Conservation (phyloP, 2,329 filamentous ascomycete genomes). For the Colletotrichum incanum region DNA sequence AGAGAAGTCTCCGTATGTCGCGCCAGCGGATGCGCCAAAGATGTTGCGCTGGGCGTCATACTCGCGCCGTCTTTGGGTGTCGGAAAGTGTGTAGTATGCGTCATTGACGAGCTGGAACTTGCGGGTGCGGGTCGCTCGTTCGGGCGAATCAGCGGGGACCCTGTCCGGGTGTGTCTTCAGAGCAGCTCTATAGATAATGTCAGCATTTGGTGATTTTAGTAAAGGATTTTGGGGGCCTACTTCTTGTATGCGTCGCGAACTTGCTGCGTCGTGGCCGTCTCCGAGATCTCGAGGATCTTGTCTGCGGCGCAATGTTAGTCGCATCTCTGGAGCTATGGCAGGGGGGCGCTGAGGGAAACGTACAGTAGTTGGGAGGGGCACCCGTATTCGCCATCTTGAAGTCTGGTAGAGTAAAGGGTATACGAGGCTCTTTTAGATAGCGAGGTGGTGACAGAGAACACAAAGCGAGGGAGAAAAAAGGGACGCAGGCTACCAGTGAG, state of each 20-base stretch:
- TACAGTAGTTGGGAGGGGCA: slow-evolving; percentile 73
- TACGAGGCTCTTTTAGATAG: slow-evolving; percentile 6
- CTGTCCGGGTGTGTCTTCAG: slow-evolving; percentile 95
- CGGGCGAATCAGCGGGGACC: slow-evolving; percentile 86
- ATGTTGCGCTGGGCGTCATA: slow-evolving; percentile 83
- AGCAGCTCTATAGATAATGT: slow-evolving; percentile 75
- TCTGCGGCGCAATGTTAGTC: slow-evolving; percentile 65
- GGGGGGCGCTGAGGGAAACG: slow-evolving; percentile 45
- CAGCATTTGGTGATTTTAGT: slow-evolving; percentile 29
- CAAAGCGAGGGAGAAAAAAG: slow-evolving; percentile 1
- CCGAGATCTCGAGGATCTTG: slow-evolving; percentile 79
- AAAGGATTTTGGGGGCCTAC: slow-evolving; percentile 56
- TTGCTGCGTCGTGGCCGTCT: slow-evolving; percentile 84
- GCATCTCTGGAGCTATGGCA: slow-evolving; percentile 6
- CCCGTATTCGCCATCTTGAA: slow-evolving; percentile 47
- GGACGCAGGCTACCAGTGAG: slow-evolving; percentile 16
- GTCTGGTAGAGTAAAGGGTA: background rate
- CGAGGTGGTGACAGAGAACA: background rate
- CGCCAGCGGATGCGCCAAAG: slow-evolving; percentile 63
- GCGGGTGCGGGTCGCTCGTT: slow-evolving; percentile 85
- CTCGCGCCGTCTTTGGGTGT: slow-evolving; percentile 81
- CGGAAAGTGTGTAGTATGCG: slow-evolving; percentile 92
- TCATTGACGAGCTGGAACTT: slow-evolving; percentile 94
- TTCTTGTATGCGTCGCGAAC: slow-evolving; percentile 96
- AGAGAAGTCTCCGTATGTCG: slow-evolving; percentile 51